A percentile compares a stretch with the other conserved stretches of the same genome.
Conservation (phyloP, 1,284 basidiomycete genomes). For the Irpex lacteus region DNA sequence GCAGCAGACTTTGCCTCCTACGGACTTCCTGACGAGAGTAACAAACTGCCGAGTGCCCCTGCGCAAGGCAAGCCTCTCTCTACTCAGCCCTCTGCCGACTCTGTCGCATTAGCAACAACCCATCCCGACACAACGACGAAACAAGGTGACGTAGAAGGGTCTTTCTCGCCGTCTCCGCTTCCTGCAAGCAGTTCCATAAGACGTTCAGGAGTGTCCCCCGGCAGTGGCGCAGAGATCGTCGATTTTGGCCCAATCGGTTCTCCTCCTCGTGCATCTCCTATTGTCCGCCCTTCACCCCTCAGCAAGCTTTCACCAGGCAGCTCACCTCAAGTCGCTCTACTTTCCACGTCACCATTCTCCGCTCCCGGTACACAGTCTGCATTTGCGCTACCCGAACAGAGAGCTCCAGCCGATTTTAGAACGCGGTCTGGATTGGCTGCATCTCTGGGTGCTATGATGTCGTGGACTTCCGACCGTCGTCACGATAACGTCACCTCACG, state of each 20-base stretch:
- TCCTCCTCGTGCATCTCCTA: constrained; percentile 50
- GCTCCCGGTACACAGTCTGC: constrained; percentile 60
- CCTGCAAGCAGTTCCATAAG: constrained; percentile 48
- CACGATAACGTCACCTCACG: constrained; percentile 14
- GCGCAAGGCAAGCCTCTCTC: constrained; percentile 37
- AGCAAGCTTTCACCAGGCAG: constrained; percentile 49
- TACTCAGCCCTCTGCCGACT: constrained; percentile 15
- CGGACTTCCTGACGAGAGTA: constrained; percentile 54
- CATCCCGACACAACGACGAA: constrained; percentile 11
- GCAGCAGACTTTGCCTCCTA: constrained; percentile 76
- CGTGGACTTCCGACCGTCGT: constrained; percentile 28
- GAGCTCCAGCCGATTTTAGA: constrained; percentile 32
- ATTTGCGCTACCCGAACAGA: constrained; percentile 44
- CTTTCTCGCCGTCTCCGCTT: constrained; percentile 36
- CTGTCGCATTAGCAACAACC: constrained; percentile 3
- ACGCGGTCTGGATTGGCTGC: constrained; percentile 40
- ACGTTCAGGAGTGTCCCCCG: constrained; percentile 35
- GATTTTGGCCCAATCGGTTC: constrained; percentile 81
- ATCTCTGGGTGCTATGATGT: constrained; percentile 43
- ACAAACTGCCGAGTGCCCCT: constrained; percentile 45
- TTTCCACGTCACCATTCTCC: constrained; percentile 65
- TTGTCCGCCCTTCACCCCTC: constrained; percentile 21
- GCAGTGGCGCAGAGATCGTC: constrained; percentile 28
- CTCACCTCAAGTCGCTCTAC: constrained; percentile 39
- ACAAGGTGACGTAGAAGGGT: constrained; percentile 3